A percentile compares a stretch with the other conserved stretches of the same genome.
phyloP scores from a whole-genome alignment of 495 filamentous ascomycete genomes.

The Penicillium coffeae region DNA sequence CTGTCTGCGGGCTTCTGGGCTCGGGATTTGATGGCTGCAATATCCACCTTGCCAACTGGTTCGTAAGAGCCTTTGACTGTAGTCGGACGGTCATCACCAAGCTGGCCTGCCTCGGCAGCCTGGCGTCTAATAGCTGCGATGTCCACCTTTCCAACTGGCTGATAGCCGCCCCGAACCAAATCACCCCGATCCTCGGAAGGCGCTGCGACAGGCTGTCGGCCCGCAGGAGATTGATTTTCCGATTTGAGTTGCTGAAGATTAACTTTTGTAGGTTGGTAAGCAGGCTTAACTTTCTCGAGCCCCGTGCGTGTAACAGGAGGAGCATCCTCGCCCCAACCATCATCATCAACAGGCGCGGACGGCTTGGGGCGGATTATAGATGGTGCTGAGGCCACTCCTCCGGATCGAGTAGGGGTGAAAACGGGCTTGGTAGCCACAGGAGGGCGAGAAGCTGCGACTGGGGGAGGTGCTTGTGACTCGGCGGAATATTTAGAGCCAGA shows the following conservation, averaged over 20 bases:
- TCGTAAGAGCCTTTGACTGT: slow-evolving; percentile 89
- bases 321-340: slow-evolving; percentile 96
- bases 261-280: slow-evolving; percentile 92
- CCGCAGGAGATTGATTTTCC: slow-evolving; percentile 60
- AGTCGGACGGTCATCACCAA: slow-evolving; percentile 70
- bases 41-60: slow-evolving; percentile 91
- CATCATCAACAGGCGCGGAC: slow-evolving; percentile 54
- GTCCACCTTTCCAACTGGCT: slow-evolving; percentile 93
- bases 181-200: slow-evolving; percentile 43
- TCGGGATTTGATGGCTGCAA: slow-evolving; percentile 81
- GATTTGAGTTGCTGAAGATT: slow-evolving; percentile 74
- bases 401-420: slow-evolving; percentile 75
- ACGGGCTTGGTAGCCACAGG: slow-evolving; percentile 80
- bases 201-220: slow-evolving; percentile 35
- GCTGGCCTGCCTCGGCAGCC: slow-evolving; percentile 58
- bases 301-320: slow-evolving; percentile 80
- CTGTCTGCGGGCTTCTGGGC: slow-evolving; percentile 60
- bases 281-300: slow-evolving; percentile 87
- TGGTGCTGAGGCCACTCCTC: slow-evolving; percentile 53
- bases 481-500: slow-evolving; percentile 92
- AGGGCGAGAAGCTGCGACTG: slow-evolving; percentile 55
- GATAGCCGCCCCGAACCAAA: slow-evolving; percentile 86
- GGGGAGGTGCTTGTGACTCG: slow-evolving; percentile 47
- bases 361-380: slow-evolving; percentile 23
- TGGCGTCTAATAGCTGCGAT: slow-evolving; percentile 83